Base-by-base conservation (phyloP, 2,329 filamentous ascomycete species). In the Proliferodiscus dingleyae region DNA sequence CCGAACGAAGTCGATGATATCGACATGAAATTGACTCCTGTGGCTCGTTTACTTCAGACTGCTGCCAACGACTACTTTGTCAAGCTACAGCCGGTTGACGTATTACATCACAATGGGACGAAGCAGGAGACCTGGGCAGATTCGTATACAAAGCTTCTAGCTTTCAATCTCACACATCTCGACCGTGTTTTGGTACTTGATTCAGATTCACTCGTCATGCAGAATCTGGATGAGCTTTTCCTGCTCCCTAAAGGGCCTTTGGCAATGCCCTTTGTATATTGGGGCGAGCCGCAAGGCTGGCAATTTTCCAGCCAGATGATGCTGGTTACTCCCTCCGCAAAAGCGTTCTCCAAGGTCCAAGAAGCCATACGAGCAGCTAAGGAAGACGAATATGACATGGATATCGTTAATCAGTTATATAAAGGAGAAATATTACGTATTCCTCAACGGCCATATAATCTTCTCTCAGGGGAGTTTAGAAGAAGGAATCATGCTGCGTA, bases 391-490 rank as follows among this genome's bases (percentile, higher is more conserved):
- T 50, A 53, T 22, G 59, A 59, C 34, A 49, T 61, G 49, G 52
- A 57, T 21, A 57, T 58, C 15, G 22, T 81, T 30, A 79, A 81
- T 51, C 64, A 70, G 2, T 69, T 76, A 9, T 81, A 76, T 53
- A 69, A 67, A 3, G 62, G 71, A 26, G 69, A 64, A 18, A 74
- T 74, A 2, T 55, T 79, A 52, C 70, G 78, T 6, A 66, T 82
- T 4, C 77, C 78, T 0, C 77, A 81, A 53, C 68, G 75, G 4
- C 70, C 71, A 5, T 81, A 78, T 54, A 71, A 72, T 5, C 64
- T 82, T 13, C 58, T 80, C 3, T 72, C 73, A 2, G 74, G 75
- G 16, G 78, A 81, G 57, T 80, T 81, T 55, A 70, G 77, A 2
- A 59, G 56, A 1, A 61, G 69, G 15, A 66, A 76, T n/a, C 78